These are phyloP conservation scores for Cutaneotrichosporon cutaneum DNA, from an alignment of 1,284 basidiomycete genomes.

Conservation along the genomic window DNA sequence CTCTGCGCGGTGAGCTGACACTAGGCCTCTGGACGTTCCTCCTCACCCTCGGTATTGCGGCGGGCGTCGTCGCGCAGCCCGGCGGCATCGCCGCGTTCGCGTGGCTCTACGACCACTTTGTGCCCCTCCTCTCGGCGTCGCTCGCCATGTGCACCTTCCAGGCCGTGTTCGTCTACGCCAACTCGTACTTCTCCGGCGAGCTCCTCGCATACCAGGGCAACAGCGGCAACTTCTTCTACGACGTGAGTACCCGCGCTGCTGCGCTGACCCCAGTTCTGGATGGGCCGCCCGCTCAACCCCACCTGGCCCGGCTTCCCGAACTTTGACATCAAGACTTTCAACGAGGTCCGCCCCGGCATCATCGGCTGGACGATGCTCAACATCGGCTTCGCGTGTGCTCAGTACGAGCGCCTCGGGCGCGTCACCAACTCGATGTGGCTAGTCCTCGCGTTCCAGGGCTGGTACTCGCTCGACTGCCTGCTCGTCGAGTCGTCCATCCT, in stretches of 20 bases:
- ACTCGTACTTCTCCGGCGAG: conserved; percentile 63
- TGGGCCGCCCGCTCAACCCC: conserved; percentile 94
- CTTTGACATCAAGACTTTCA: conserved; percentile 97
- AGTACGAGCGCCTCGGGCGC: conserved; percentile 69
- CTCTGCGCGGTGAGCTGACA: not conserved
- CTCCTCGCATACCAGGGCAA: conserved; percentile 91
- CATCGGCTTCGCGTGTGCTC: conserved; percentile 87
- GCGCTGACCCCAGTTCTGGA: conserved; percentile 74
- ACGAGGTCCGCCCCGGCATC: conserved; percentile 90
- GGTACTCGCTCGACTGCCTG: conserved; percentile 76
- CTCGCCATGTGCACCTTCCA: conserved; percentile 76
- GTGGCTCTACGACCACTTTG: conserved; percentile 87
- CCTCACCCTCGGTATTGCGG: conserved; percentile 68
- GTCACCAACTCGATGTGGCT: conserved; percentile 92
- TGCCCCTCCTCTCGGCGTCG: conserved; percentile 82
- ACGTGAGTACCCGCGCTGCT: conserved; percentile 61
- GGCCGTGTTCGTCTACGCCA: conserved; percentile 69
- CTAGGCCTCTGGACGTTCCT: conserved; percentile 84
- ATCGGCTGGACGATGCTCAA: conserved; percentile 93
- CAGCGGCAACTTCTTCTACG: conserved; percentile 81
- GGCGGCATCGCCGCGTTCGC: conserved; percentile 79
- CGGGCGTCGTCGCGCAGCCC: conserved; percentile 64
- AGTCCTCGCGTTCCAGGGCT: conserved; percentile 79
- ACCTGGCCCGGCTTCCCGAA: conserved; percentile 57
- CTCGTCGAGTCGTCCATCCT: conserved; percentile 65